Percentiles rank a stretch among this genome's conserved stretches.
Evolutionary conservation across 148 eudicot species (phyloP).

Genomic region (Rhododendron williamsianum): DNA sequence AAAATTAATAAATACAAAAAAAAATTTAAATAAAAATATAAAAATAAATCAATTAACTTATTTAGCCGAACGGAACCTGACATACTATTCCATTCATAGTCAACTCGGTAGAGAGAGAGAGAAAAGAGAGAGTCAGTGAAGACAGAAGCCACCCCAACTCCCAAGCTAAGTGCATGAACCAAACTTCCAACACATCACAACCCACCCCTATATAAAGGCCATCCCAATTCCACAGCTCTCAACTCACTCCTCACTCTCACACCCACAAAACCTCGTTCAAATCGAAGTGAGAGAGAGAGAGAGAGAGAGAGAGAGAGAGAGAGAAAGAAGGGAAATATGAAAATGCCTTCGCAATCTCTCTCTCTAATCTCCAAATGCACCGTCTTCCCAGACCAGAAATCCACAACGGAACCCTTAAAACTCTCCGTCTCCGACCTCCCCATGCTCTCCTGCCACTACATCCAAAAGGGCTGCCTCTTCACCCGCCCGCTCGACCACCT

Average conservation of each 20-base stretch:
- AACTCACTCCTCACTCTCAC: background rate
- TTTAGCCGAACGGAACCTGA: no score
- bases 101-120: background rate
- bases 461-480: conserved; percentile 69
- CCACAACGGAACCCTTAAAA: conserved; percentile 31
- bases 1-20: no score
- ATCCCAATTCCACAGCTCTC: background rate
- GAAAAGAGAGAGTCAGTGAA: no score
- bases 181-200: background rate
- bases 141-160: no score
- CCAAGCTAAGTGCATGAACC: conserved; percentile 16
- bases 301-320: background rate
- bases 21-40: no score
- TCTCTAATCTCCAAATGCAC: conserved; percentile 43
- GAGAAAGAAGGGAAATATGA: background rate
- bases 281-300: background rate
- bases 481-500: conserved; percentile 21
- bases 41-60: no score
- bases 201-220: conserved; percentile 9
- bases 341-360: conserved; percentile 33
- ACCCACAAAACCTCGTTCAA: background rate
- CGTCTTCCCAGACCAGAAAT: conserved; percentile 31
- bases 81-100: background rate
- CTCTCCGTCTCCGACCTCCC: conserved; percentile 80
- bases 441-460: conserved; percentile 86